These are phyloP conservation scores for Aspergillus quadricinctus DNA, from an alignment of 2,329 filamentous ascomycete genomes.

Conservation along the genomic window DNA sequence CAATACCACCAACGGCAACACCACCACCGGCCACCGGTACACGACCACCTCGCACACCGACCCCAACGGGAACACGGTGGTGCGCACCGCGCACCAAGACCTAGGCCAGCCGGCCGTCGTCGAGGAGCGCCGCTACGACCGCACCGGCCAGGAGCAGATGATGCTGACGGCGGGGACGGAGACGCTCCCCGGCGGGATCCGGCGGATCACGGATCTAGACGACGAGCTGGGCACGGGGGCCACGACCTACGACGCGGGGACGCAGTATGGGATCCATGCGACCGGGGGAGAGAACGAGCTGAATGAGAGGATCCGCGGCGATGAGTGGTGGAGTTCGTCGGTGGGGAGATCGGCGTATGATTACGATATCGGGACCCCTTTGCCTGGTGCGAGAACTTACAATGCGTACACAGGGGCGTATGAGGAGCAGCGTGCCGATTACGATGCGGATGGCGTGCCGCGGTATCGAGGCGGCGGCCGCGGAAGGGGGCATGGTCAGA, in stretches of 20 bases:
- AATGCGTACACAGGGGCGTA: conserved; percentile 14
- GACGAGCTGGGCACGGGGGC: conserved; percentile 11
- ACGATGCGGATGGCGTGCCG: conserved; percentile 8
- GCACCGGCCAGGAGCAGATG: conserved; percentile 26
- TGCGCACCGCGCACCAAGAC: conserved; percentile 32
- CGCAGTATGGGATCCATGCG: conserved; percentile 3
- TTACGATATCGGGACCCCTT: conserved; percentile 9
- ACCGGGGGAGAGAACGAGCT: background rate
- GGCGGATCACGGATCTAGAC: conserved; percentile 27
- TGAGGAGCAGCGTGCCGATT: conserved; percentile 13
- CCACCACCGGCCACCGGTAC: conserved; percentile 31
- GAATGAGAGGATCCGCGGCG: background rate
- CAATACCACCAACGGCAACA: conserved; percentile 21
- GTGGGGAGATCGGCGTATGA: conserved; percentile 4
- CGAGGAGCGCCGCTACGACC: conserved; percentile 33
- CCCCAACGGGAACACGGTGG: conserved; percentile 27
- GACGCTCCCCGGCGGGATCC: conserved; percentile 18
- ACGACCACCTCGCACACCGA: conserved; percentile 29
- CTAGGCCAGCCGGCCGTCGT: conserved; percentile 30
- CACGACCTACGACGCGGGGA: conserved; percentile 7
- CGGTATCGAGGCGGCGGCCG: conserved; percentile 8
- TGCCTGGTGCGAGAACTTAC: conserved; percentile 9
- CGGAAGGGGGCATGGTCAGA: background rate
- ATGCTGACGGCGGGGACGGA: conserved; percentile 9
- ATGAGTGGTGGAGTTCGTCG: background rate